phyloP scores from a whole-genome alignment of 768 basidiomycete genomes.

The Chiua virens region DNA sequence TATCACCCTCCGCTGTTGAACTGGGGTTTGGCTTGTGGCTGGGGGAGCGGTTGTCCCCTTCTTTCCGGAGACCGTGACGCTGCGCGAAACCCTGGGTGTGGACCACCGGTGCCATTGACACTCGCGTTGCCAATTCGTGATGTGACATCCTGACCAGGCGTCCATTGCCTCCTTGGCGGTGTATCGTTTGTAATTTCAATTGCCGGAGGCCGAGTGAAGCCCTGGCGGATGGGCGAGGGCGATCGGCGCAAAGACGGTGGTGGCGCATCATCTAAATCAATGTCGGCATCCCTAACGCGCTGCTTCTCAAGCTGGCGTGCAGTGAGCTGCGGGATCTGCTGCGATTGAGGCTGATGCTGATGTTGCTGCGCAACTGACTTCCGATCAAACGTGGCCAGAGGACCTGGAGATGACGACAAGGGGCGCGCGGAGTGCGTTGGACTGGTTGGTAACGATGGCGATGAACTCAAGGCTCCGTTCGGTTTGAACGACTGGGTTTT shows the following conservation, averaged over 20 bases:
- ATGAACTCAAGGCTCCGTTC: slow-evolving; percentile 14
- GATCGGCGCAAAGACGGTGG: slow-evolving; percentile 42
- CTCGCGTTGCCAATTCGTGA: slow-evolving; percentile 11
- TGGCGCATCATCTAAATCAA: slow-evolving; percentile 45
- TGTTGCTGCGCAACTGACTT: slow-evolving; percentile 16
- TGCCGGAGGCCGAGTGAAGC: slow-evolving; percentile 20
- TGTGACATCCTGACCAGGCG: slow-evolving; percentile 19
- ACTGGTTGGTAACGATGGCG: slow-evolving; percentile 22
- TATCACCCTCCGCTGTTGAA: slow-evolving; percentile 35
- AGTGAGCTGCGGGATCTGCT: slow-evolving; percentile 18
- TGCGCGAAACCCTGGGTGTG: slow-evolving; percentile 5
- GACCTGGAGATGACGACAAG: slow-evolving; percentile 21
- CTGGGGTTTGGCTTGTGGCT: slow-evolving; percentile 1
- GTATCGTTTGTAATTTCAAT: slow-evolving; percentile 31
- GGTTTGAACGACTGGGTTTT: slow-evolving; percentile 7
- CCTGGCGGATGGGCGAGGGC: slow-evolving; percentile 27
- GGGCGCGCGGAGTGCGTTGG: slow-evolving; percentile 15
- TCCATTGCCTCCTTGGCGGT: slow-evolving; percentile 29
- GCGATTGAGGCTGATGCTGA: slow-evolving; percentile 8
- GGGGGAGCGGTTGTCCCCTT: slow-evolving; percentile 1
- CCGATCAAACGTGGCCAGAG: slow-evolving; percentile 21
- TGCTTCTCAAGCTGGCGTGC: slow-evolving; percentile 28
- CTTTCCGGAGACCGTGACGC: slow-evolving; percentile 19
- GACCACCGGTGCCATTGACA: slow-evolving; percentile 5
- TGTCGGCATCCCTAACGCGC: slow-evolving; percentile 17